Evolutionary conservation across 2,329 filamentous ascomycete genomes (phyloP), one percentile per base, ranked within the genome.

Genomic region (Epichloe elymi): DNA sequence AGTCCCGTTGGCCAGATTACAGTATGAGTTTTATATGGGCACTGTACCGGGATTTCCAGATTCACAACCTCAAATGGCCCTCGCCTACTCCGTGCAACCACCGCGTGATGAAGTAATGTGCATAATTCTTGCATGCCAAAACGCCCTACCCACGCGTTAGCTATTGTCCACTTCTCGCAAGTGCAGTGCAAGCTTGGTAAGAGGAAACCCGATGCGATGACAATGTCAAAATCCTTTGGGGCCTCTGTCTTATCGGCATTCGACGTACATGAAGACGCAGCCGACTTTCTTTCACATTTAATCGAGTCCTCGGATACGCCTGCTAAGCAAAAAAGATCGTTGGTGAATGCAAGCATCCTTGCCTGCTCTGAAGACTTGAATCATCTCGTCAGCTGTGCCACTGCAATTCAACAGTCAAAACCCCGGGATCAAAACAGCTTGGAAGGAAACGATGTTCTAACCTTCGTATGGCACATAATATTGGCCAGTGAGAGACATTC

Each of bases 341-440:
- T 69, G 35, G 54, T 64, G 26, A 52, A 61, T 41, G 51, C 60
- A 41, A 68, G 65, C 49, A 55, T 70, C 20, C 50, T 61, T 4
- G 65, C 64, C 38, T 61, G 62, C 12, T 60, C 61, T 19, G 58
- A 70, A 44, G 60, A 66, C 46, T 70, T 65, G 62, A 49, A 65
- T 17, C 57, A 59, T 49, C 50, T 65, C 53, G 56, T 70, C n/a
- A 55, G 66, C 17, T 64, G 64, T 51, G 67, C 67, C 10, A 57
- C 46, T 47, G 63, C 62, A 7, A 58, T 65, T n/a, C 60, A 54
- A 37, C 51, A 55, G 36, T 36, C 48, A 23, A 53, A 53, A 35
- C 48, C 39, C 23, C 40, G 46, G 19, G 39, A 59, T 37, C 50
- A 48, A 5, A 46, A 53, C 4, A 57, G 55, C 30, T 57, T 67